These are phyloP conservation scores for Melaleuca alternifolia DNA, from an alignment of 345 rosid species.

Conservation along the genomic window DNA sequence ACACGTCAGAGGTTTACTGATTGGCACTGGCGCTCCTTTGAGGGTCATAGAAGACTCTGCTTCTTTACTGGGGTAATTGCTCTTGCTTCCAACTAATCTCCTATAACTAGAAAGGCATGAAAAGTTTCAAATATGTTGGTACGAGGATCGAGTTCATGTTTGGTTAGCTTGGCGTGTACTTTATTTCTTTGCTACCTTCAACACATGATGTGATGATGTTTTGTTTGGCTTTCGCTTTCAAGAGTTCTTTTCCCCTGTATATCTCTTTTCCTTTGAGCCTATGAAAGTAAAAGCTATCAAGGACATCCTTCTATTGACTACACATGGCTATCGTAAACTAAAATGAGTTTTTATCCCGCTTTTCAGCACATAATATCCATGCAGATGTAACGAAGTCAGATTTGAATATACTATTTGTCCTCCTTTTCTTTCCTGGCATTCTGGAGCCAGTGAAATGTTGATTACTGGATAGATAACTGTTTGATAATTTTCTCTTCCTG, in stretches of 20 bases:
- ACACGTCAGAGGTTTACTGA: slow-evolving; percentile 14
- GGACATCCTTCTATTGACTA: not conserved
- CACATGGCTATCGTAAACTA: not conserved
- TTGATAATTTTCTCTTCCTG: not conserved
- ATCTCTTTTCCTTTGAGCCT: not conserved
- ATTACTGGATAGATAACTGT: not conserved
- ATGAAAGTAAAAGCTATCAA: not conserved
- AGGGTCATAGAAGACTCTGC: slow-evolving; percentile 24
- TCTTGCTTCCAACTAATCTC: not conserved
- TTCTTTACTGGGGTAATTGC: slow-evolving; percentile 25
- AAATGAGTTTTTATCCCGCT: not conserved
- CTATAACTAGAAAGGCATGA: not conserved
- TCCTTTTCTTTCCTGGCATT: not conserved
- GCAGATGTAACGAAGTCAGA: not conserved
- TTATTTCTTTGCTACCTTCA: not conserved
- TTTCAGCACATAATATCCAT: not conserved
- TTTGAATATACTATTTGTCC: not conserved
- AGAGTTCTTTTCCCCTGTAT: not conserved
- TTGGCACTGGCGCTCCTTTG: slow-evolving; percentile 31
- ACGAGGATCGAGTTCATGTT: not conserved
- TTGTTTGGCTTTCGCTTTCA: not conserved
- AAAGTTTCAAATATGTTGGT: not conserved
- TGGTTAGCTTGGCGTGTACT: not conserved
- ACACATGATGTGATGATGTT: not conserved
- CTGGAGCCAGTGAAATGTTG: not conserved